Base-by-base conservation (phyloP, 305 asterid genomes). In the Coffea humblotiana region DNA sequence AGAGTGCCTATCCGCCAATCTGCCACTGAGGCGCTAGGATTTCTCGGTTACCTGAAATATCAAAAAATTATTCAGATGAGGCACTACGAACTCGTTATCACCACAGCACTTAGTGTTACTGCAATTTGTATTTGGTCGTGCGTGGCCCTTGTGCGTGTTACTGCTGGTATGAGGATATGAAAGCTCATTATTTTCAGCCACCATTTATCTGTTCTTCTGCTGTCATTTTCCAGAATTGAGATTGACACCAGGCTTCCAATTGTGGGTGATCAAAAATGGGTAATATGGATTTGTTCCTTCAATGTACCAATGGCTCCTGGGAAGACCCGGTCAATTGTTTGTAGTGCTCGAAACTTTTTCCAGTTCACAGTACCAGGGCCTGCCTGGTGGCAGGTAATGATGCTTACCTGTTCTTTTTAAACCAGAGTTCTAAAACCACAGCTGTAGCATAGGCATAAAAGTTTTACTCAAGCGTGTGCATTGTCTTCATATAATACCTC, bases 251-350 rank as follows among this genome's bases (percentile, higher is more conserved):
- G 91, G 88, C 97, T 96, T 78, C 99, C 98, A 5, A 65, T 94
- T 6, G 83, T 94, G 80, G 97, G 99, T 1, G 95, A 92, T 83
- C 92, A 96, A 83, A 94, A 92, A 85, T 96, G 99, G 99, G 94
- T 94, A n/a, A 91, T 96, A 79, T 96, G 99, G 98, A 96, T 96
- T 78, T 96, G 99, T 81, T 96, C 99, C 79, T 96, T 94, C 90
- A 96, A 96, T 83, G 88, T 96, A 75, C 99, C 99, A 18, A 92
- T 96, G 98, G 97, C 98, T 72, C 98, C 98, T 16, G 99, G 99
- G 75, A 96, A 96, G 91, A 96, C 99, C 19, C 97, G 98, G 45
- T 96, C 99, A n/a, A 96, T 96, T 72, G 98, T 96, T 74, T 92
- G 97, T 45, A 96, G 99, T 78, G 99, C 99, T 72, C 90, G 98